These are phyloP conservation scores for Blastobotrys persicus DNA, from an alignment of 1,139 yeast species.

Conservation along the genomic window DNA sequence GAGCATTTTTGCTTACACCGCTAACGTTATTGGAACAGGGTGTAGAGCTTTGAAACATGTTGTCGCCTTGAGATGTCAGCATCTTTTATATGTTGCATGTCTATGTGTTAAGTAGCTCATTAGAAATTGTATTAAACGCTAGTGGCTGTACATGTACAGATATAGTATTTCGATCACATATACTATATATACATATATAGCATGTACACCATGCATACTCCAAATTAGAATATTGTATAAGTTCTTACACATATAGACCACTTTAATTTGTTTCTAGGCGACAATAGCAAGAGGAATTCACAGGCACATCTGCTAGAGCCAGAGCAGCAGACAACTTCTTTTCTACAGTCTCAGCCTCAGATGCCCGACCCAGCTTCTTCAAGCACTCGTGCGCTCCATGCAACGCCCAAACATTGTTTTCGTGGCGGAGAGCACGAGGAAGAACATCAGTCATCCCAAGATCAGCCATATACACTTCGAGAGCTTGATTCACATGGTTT, in stretches of 20 bases:
- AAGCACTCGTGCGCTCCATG: constrained; percentile 12
- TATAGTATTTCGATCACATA: no score
- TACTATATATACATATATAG: no score
- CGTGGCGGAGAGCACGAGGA: constrained; percentile 9
- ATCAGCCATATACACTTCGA: constrained; percentile 8
- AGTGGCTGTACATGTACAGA: no score
- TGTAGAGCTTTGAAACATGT: no score
- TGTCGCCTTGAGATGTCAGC: no score
- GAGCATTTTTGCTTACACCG: no score
- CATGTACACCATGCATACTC: not conserved
- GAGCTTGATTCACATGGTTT: constrained; percentile 7
- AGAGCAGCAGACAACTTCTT: not conserved
- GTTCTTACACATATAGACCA: no score
- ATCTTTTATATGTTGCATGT: no score
- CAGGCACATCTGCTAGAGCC: constrained; percentile 8
- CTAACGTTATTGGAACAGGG: no score
- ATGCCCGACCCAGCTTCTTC: not conserved
- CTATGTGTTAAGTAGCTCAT: no score
- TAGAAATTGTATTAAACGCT: no score
- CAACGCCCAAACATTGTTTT: constrained; percentile 11
- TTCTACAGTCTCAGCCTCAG: constrained; percentile 4
- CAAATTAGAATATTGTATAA: no score
- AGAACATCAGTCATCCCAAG: constrained; percentile 5
- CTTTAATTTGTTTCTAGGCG: not conserved
- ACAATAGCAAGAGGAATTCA: constrained; percentile 5